Base-by-base conservation (phyloP, 179 eudicot species). In the Gypsophila paniculata region DNA sequence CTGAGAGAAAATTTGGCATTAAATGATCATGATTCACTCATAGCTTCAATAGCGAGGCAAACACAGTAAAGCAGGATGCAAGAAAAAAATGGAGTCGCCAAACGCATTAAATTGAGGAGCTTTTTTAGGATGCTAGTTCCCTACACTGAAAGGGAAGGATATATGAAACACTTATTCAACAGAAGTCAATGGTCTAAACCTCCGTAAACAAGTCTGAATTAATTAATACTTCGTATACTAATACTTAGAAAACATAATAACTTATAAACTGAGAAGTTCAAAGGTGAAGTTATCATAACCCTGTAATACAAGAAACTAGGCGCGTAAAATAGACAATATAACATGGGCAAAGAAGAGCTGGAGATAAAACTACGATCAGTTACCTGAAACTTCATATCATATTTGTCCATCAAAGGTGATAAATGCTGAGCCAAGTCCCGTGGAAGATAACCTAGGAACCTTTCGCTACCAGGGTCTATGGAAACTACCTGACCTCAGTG, bases 351-450 rank as follows among this genome's bases (percentile, higher is more conserved):
- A 23, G 55, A 46, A 39, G 52, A 42, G 54, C 21, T 7, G 44
- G 9, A 36, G 62, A 72, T 67, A 59, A 17, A 44, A 42, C 32
- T 12, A 65, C 10, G 7, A 57, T 54, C 14, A 29, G 51, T 1
- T 93, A 93, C 98, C 98, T 89, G 77, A 81, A 93, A 91, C 12
- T 23, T 70, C 68, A 89, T 53, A 68, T 80, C 72, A 69, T 84
- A 83, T 60, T 79, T 86, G 82, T 93, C 98, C 68, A 93, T 91
- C 81, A 93, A 77, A 75, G 89, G 87, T 72, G 97, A 86, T 75
- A 93, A 53, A 74, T 81, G 72, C 71, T 81, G 89, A 73, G 98
- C 91, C 69, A 91, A 76, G 74, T 81, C 89, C 78, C 96, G 83
- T 23, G 91, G 93, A 68, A 93, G 82, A 81, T 78, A 91, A 72